Evolutionary conservation across 805 yeast species (phyloP).

Genomic region (Gaillardinia entomophila): DNA sequence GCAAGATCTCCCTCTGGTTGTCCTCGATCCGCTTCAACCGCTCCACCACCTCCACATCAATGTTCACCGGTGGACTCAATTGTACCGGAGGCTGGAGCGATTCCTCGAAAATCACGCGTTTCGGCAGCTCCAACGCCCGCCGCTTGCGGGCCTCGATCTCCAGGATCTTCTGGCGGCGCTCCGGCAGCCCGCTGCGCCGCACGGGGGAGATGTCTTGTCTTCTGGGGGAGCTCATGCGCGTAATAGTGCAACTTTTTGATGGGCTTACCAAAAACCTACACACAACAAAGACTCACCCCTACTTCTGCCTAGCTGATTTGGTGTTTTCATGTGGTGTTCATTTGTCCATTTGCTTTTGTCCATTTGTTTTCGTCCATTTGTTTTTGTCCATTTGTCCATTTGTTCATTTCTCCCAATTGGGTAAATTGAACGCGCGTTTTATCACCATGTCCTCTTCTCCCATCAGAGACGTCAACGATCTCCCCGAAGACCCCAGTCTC

Average conservation of each 20-base stretch:
- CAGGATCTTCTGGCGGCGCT: constrained; percentile 21
- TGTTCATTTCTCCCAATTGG: constrained; percentile 20
- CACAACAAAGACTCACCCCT: too few species aligned
- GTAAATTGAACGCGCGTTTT: constrained; percentile 24
- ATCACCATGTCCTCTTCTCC: constrained; percentile 20
- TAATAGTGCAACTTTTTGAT: too few species aligned
- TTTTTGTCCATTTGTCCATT: too few species aligned
- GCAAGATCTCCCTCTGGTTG: constrained; percentile 1
- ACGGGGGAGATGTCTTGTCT: constrained; percentile 18
- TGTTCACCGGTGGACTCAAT: too few species aligned
- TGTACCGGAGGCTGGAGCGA: background rate
- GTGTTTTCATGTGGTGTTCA: too few species aligned
- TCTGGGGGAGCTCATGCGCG: too few species aligned
- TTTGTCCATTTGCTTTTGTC: too few species aligned
- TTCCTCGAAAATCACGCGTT: background rate
- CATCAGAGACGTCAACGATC: constrained; percentile 28
- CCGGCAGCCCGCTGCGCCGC: constrained; percentile 31
- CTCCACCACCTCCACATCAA: constrained; percentile 1
- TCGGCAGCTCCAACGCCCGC: constrained; percentile 1
- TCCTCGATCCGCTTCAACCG: constrained; percentile 4
- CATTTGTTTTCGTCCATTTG: too few species aligned
- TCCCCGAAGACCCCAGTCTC: constrained; percentile 18
- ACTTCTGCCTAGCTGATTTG: too few species aligned
- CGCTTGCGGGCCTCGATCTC: constrained; percentile 18
- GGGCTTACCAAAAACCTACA: too few species aligned